Conservation (phyloP, 305 asterid genomes). For the Caryopteris hybrid region DNA sequence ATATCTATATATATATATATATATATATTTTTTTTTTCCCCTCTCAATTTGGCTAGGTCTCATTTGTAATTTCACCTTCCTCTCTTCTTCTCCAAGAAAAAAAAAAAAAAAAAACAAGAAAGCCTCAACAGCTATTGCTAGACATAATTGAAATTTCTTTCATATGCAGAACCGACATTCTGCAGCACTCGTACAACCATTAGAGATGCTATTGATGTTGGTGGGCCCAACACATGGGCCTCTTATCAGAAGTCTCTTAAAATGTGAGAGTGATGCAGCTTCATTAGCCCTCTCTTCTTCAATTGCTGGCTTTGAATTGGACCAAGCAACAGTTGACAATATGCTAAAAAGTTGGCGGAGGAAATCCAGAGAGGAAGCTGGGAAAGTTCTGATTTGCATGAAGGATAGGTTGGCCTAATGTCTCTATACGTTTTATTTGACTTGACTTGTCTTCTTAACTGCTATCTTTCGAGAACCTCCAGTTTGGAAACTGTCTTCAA, state of each 20-base stretch:
- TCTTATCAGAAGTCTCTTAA: conserved; percentile 48
- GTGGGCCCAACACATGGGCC: conserved; percentile 51
- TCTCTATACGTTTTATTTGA: neutral
- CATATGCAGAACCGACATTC: conserved; percentile 41
- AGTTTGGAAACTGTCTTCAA: conserved; percentile 55
- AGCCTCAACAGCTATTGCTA: neutral
- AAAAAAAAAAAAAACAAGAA: neutral
- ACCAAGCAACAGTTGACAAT: conserved; percentile 38
- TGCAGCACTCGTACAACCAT: conserved; percentile 38
- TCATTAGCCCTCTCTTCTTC: conserved; percentile 35
- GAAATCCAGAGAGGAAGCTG: conserved; percentile 62
- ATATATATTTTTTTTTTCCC: too few relatives aligned
- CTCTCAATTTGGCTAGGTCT: too few relatives aligned
- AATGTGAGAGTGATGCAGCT: conserved; percentile 41
- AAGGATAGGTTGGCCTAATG: conserved; percentile 45
- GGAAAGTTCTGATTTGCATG: conserved; percentile 53
- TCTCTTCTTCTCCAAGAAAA: neutral
- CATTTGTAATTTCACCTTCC: neutral
- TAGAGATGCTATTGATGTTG: conserved; percentile 53
- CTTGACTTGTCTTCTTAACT: neutral
- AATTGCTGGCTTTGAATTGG: conserved; percentile 54
- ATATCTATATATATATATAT: too few relatives aligned
- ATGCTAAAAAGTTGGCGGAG: conserved; percentile 47
- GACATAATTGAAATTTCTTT: neutral
- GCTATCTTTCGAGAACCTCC: conserved; percentile 7